Evolutionary conservation across 495 filamentous ascomycete genomes (phyloP), one percentile per base, ranked within the genome.

Genomic region (Talaromyces nanjingensis): DNA sequence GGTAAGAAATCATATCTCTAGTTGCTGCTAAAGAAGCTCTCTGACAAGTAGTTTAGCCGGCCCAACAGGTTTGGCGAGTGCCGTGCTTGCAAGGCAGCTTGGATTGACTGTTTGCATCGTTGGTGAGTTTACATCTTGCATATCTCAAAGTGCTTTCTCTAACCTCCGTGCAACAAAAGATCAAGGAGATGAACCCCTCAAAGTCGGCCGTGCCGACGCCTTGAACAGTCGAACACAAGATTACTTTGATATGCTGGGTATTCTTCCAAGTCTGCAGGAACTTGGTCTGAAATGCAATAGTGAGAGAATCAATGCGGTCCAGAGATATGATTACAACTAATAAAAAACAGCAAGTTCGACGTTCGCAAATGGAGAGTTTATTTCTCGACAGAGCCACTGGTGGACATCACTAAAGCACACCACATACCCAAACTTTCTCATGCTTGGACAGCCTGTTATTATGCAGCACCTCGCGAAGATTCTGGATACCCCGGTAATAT

Each of bases 281-380:
- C 56, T 33, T 29, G 56, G 56, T 22, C 56, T 59, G 27, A 59
- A 59, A 27, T 59, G 56, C 56, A 31, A 59, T 18, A 59, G 56
- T 59, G 27, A 59, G 56, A 25, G 25, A 34, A 6, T 24, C 56
- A 18, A 59, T 14, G 4, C 8, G 9, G 12, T 20, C 25, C 1
- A 33, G 5, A 31, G 27, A 9, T 27, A 18, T 59, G 14, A 20
- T 37, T 16, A 59, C 31, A 9, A 37, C 20, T 31, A 37, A 59
- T 34, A 9, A 18, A 33, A 29, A 29, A 59, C 16, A 59, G 31
- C 56, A 18, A 59, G 56, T 22, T 34, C 31, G 16, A 59, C 33
- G 22, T 34, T 59, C 33, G 56, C 56, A 59, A 37, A 59, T 18
- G 31, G 56, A n/a, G 31, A 59, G 14, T 59, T 59, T n/a, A 29